Evolutionary conservation across 495 filamentous ascomycete genomes (phyloP).

Genomic region (Aspergillus bertholletiae): DNA sequence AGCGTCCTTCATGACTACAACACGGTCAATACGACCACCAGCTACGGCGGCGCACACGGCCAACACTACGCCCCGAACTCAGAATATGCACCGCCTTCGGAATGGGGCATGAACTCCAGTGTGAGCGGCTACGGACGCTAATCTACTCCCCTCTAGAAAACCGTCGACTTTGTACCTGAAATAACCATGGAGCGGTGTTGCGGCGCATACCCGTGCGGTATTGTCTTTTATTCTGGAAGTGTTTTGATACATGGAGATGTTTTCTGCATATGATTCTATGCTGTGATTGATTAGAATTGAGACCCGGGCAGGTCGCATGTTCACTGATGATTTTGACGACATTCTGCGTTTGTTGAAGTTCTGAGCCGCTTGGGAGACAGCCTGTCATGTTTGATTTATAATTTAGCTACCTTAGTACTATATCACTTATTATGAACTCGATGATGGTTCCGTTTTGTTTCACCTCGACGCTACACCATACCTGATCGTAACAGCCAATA

Average conservation of each 20-base stretch:
- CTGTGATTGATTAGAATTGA: conserved; percentile 2
- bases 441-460: background rate
- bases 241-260: conserved; percentile 1
- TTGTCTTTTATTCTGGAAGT: conserved; percentile 14
- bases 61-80: conserved; percentile 34
- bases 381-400: conserved; percentile 5
- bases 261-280: conserved; percentile 4
- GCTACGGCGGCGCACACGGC: conserved; percentile 44
- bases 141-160: conserved; percentile 5
- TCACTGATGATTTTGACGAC: conserved; percentile 7
- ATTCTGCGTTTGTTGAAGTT: background rate
- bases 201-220: conserved; percentile 23
- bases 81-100: conserved; percentile 22
- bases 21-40: conserved; percentile 33
- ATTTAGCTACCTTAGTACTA: background rate
- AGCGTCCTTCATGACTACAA: conserved; percentile 40
- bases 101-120: conserved; percentile 21
- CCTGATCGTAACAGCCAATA: background rate
- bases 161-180: conserved; percentile 22
- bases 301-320: background rate
- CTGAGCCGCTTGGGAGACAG: background rate
- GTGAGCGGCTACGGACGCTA: conserved; percentile 26
- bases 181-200: conserved; percentile 40
- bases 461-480: background rate
- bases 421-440: background rate